Percentiles rank a stretch among this genome's conserved stretches.
These are phyloP conservation scores for Betula pendula DNA, from an alignment of 306 rosid species.

Conservation along the genomic window DNA sequence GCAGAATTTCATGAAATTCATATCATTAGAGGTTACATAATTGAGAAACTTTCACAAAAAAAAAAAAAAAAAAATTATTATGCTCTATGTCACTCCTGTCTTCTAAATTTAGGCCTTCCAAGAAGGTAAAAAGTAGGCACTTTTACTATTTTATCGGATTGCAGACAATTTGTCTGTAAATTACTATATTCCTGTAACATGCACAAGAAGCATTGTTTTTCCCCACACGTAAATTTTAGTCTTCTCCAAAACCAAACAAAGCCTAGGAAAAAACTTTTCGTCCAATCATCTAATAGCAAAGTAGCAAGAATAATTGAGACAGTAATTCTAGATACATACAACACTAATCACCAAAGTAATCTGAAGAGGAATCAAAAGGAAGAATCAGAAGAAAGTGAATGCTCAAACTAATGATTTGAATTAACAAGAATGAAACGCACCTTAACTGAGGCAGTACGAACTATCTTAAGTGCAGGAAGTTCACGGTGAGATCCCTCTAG, in stretches of 20 bases:
- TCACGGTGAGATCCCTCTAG: conserved; percentile 96
- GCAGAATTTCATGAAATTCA: not conserved
- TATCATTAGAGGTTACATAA: not conserved
- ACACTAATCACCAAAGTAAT: not conserved
- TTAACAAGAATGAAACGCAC: conserved; percentile 39
- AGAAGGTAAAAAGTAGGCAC: not conserved
- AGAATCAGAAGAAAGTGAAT: conserved; percentile 2
- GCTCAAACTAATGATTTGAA: conserved; percentile 2
- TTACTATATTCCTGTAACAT: not conserved
- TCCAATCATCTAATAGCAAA: conserved; percentile 6
- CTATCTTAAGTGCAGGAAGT: conserved; percentile 81
- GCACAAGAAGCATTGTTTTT: not conserved
- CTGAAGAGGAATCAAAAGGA: conserved; percentile 1
- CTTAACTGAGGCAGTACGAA: conserved; percentile 65
- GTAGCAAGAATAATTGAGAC: not conserved
- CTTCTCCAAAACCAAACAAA: not conserved
- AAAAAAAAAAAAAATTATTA: not conserved
- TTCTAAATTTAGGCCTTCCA: not conserved
- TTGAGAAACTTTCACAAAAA: not conserved
- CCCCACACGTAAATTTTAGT: not conserved
- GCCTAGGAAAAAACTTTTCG: conserved; percentile 5
- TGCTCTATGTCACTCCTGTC: not conserved
- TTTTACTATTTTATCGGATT: not conserved
- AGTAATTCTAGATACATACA: conserved; percentile 1
- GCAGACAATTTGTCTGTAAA: not conserved